Evolutionary conservation across 2,329 filamentous ascomycete species (phyloP), one percentile per base, ranked within the genome.

Genomic region (Neopestalotiopsis sp.): DNA sequence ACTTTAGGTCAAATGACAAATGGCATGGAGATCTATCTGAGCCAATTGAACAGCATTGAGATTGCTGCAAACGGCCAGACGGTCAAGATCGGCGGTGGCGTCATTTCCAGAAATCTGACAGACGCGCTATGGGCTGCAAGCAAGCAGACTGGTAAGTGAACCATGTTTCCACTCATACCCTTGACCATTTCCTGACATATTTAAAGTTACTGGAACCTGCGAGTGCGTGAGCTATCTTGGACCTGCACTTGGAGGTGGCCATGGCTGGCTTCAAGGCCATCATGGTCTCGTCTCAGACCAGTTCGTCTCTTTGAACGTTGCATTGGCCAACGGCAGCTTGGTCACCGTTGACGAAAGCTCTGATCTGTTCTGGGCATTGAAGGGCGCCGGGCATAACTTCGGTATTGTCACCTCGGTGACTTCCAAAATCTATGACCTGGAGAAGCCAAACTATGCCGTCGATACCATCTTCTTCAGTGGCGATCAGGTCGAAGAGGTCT

Each of bases 291-390:
- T 87, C 2, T 76, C 83, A 0, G 88, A 90, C 70, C 83, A 89
- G 65, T 82, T 89, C 45, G 69, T 87, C 6, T 85, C 83, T 0
- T 77, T 86, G 77, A 82, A 85, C 28, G 73, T 89, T 1, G 86
- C 89, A 0, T 79, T 88, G 0, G 85, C 86, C 5, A 77, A 87
- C 70, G 87, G 87, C 14, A 80, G 75, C 10, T 65, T 81, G 61
- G 69, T 76, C 6, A 82, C 79, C 0, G 76, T 86, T 1, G 75
- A 82, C 67, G 74, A 77, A 53, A 76, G 78, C 7, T 82, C 83
- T 0, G 87, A 89, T 45, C 81, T 90, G 2, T 90, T 82, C 78
- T 90, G 88, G 88, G 88, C 82, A 1, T 80, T 90, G 69, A 80
- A 82, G 67, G 88, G 88, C 1, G 88, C 87, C 1, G 88, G 87